Evolutionary conservation across 2,329 filamentous ascomycete species (phyloP), one percentile per base, ranked within the genome.

Genomic region (Cladosporium sp.): DNA sequence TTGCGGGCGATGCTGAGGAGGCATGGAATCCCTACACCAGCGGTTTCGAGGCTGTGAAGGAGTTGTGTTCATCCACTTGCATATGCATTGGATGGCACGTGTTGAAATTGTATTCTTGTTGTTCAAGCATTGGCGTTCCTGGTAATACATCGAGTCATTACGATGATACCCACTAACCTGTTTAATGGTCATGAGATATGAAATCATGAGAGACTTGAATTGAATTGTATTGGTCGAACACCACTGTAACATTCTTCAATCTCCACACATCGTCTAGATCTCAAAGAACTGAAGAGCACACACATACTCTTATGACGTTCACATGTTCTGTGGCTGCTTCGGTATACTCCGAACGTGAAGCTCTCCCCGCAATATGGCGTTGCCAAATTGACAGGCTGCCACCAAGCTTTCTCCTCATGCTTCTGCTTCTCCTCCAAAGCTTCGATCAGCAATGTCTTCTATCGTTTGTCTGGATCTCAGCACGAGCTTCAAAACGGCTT

Each of bases 1-100:
- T 40, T 65, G 39, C 61, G 59, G 52, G 53, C 56, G 2, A 49
- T 57, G 45, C 35, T 65, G 48, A 49, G 62, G 22, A 45, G 57
- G 39, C 48, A 58, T 40, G 60, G 59, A 5, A 38, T 58, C 7
- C 51, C 56, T 15, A 32, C 53, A 12, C 55, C 53, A 35, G 43
- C 51, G 50, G 16, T 66, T 62, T 30, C 36, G 4, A 33, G 45
- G 16, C 35, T 25, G 12, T 48, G 45, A 48, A 13, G 9, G 16
- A 22, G 20, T 64, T 63, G 36, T 67, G 67, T 13, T 20, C 16
- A 13, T 8, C 22, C 5, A 27, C 22, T 4, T 27, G 22, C 22
- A 9, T 27, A 5, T 27, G 4, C 5, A 9, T 27, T 15, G 6
- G 32, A 15, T 33, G 32, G n/a, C 5, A 33, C 5, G 12, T 13